These are phyloP conservation scores for Pseudocercospora musae DNA, from an alignment of 2,329 filamentous ascomycete genomes.

Conservation along the genomic window DNA sequence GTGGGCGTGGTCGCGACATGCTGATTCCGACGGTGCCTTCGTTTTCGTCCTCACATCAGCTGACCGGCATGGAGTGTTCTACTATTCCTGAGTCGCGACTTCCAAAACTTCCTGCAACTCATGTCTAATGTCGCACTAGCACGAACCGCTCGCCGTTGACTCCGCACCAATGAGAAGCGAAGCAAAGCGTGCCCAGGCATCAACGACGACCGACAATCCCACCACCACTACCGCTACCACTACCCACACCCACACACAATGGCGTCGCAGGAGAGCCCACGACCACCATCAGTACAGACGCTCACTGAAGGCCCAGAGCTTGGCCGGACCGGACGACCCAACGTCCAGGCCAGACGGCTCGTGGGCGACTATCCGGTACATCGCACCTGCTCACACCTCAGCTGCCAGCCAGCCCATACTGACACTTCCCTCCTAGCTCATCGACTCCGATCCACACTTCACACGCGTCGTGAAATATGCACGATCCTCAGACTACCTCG, in stretches of 20 bases:
- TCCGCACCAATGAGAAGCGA: background rate
- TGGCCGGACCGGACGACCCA: slow-evolving; percentile 28
- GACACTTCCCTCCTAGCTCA: slow-evolving; percentile 63
- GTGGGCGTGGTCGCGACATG: too few relatives aligned
- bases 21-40: background rate
- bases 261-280: slow-evolving; percentile 21
- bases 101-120: background rate
- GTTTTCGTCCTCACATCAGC: background rate
- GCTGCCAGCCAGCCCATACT: slow-evolving; percentile 9
- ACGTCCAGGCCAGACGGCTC: slow-evolving; percentile 69
- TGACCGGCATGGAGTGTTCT: slow-evolving; percentile 3
- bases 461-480: slow-evolving; percentile 86
- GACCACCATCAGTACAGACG: slow-evolving; percentile 21
- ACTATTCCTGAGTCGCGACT: background rate
- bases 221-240: background rate
- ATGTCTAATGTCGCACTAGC: background rate
- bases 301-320: slow-evolving; percentile 31
- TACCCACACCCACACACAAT: slow-evolving; percentile 6
- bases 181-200: too few relatives aligned
- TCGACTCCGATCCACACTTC: slow-evolving; percentile 97
- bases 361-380: slow-evolving; percentile 81
- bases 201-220: background rate
- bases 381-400: background rate
- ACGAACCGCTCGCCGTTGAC: background rate
- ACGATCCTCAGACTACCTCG: slow-evolving; percentile 75